Percentiles rank a stretch among this genome's conserved stretches.
These are phyloP conservation scores for Phytophthora kernoviae DNA, from an alignment of 352 stramenopile species.

Conservation along the genomic window DNA sequence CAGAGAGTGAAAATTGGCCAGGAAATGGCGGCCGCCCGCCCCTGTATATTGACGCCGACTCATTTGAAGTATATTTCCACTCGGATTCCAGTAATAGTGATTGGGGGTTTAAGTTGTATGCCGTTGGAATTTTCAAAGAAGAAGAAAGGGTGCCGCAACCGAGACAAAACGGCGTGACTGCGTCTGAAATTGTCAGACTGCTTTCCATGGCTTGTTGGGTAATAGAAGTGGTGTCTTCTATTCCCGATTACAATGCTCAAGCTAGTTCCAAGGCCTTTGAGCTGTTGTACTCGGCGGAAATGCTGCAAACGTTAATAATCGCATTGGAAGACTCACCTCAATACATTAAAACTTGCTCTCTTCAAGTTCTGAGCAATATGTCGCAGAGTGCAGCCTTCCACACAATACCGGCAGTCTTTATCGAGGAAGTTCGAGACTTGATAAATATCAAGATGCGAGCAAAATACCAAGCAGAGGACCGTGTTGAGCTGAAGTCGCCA, in stretches of 20 bases:
- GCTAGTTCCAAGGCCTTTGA: slow-evolving; percentile 19
- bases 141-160: slow-evolving; percentile 8
- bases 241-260: slow-evolving; percentile 16
- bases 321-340: slow-evolving; percentile 45
- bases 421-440: slow-evolving; percentile 47
- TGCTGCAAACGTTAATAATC: slow-evolving; percentile 40
- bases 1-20: slow-evolving; percentile 79
- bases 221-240: slow-evolving; percentile 31
- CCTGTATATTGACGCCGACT: slow-evolving; percentile 71
- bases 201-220: slow-evolving; percentile 49
- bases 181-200: slow-evolving; percentile 28
- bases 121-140: slow-evolving; percentile 65
- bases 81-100: slow-evolving; percentile 84
- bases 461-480: slow-evolving; percentile 54
- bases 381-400: slow-evolving; percentile 45
- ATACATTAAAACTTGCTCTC: slow-evolving; percentile 39
- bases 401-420: slow-evolving; percentile 34
- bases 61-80: slow-evolving; percentile 84
- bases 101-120: slow-evolving; percentile 90
- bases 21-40: slow-evolving; percentile 66
- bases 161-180: slow-evolving; percentile 1
- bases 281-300: slow-evolving; percentile 36
- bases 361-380: slow-evolving; percentile 53
- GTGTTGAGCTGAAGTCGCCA: slow-evolving; percentile 57
- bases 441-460: slow-evolving; percentile 57